Conservation (phyloP, 2,329 filamentous ascomycete genomes). For the Basipetospora chlamydospora region DNA sequence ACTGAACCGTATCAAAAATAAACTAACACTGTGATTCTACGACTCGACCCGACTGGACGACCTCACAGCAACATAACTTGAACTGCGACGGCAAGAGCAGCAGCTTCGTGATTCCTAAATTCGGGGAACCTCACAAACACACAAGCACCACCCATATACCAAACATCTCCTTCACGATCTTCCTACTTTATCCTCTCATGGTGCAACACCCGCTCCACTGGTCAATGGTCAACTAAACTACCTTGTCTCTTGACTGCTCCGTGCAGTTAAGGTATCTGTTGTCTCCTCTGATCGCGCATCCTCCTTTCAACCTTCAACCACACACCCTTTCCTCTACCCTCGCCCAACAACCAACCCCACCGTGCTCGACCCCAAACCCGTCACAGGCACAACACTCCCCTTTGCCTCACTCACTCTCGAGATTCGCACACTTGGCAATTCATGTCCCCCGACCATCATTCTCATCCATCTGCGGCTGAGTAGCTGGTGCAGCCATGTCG, state of each 20-base stretch:
- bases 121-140: too few relatives aligned
- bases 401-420: too few relatives aligned
- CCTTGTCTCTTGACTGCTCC: not conserved
- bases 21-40: too few relatives aligned
- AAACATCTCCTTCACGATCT: not conserved
- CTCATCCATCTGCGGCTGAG: slow-evolving; percentile 1
- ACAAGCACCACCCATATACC: too few relatives aligned
- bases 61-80: too few relatives aligned
- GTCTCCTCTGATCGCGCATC: not conserved
- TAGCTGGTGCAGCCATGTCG: slow-evolving; percentile 6
- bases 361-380: slow-evolving; percentile 1
- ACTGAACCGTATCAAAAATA: not conserved
- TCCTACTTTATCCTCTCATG: not conserved
- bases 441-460: not conserved
- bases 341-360: not conserved
- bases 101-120: slow-evolving; percentile 3
- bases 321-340: not conserved
- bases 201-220: too few relatives aligned
- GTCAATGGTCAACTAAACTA: not conserved
- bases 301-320: not conserved
- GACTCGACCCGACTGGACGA: too few relatives aligned
- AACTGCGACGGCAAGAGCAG: too few relatives aligned
- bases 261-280: not conserved
- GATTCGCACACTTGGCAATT: too few relatives aligned
- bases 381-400: not conserved